Evolutionary conservation across 2,329 filamentous ascomycete species (phyloP), one percentile per base, ranked within the genome.

Genomic region (Chalaropsis ovoidea): DNA sequence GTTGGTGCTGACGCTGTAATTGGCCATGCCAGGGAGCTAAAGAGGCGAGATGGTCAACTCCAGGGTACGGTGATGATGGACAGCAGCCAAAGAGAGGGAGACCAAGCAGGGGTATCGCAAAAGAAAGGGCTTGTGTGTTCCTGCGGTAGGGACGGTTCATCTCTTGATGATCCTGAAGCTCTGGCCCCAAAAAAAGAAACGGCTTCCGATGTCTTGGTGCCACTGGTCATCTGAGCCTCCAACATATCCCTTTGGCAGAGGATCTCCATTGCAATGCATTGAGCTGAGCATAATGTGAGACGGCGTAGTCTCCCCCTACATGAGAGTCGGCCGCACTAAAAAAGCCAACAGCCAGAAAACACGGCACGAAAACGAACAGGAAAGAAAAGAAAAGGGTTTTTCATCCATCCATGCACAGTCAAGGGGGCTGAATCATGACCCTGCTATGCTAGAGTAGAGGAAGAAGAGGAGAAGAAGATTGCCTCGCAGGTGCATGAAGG

Each of bases 131-230:
- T 31, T 2, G 52, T 35, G 52, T 35, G 22, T 56, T 35, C 52
- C 52, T 31, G 27, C 52, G 52, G 52, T 31, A 56, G 52, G 52
- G 52, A 56, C 52, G 27, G 52, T 56, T 56, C 52, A 56, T 56
- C 52, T 56, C 52, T 56, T 56, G 19, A 19, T 56, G 52, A 56
- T 31, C 13, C 52, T 56, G 31, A 56, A n/a, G 15, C 27, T 35
- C 22, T 27, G 22, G 52, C 52, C 22, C 27, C 13, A 2, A 56
- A 56, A 56, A 15, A 56, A 56, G 52, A 35, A 35, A n/a, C 52
- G 13, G 27, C 27, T 56, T 35, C 52, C 52, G 13, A 56, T 17
- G 27, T 56, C 52, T 56, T 56, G 15, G 52, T n/a, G 24, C 24
- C 13, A 56, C 22, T 35, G 19, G 27, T 56, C 13, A 49, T 49